Percentiles rank a stretch among this genome's conserved stretches.
Evolutionary conservation across 345 rosid species (phyloP).

Genomic region (Linum trigynum): DNA sequence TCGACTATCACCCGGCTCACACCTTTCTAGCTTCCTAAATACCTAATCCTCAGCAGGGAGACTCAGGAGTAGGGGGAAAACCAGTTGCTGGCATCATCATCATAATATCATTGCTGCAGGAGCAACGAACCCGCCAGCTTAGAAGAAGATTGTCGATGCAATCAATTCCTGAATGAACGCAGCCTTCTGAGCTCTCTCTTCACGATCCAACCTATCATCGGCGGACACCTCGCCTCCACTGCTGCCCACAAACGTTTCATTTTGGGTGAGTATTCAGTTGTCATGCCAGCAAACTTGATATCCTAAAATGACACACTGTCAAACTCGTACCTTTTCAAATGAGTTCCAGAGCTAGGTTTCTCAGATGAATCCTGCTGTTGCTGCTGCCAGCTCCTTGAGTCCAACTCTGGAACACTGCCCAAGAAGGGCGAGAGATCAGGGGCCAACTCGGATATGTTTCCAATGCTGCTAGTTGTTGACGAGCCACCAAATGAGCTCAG

Average conservation of each 20-base stretch:
- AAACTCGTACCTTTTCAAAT: constrained; percentile 30
- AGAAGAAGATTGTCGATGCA: constrained; percentile 31
- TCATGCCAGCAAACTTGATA: background rate
- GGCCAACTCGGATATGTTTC: constrained; percentile 17
- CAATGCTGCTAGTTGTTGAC: constrained; percentile 19
- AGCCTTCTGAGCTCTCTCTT: constrained; percentile 40
- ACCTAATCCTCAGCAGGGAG: background rate
- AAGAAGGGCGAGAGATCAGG: constrained; percentile 45
- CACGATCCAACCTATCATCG: constrained; percentile 19
- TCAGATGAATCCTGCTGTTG: constrained; percentile 23
- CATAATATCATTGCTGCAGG: background rate
- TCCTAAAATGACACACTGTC: background rate
- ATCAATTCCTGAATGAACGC: constrained; percentile 38
- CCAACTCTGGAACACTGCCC: constrained; percentile 18
- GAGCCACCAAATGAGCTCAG: constrained; percentile 36
- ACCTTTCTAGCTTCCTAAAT: background rate
- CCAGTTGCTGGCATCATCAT: background rate
- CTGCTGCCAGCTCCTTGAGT: constrained; percentile 7
- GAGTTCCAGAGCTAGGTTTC: constrained; percentile 8
- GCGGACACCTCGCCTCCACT: background rate
- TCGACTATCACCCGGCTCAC: too few species aligned
- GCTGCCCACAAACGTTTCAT: background rate
- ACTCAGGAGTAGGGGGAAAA: background rate
- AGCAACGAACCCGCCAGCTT: too few species aligned
- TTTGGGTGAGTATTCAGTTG: background rate